These are phyloP conservation scores for Mortierella hygrophila DNA, from an alignment of 192 early-diverging fungal species.

Conservation along the genomic window DNA sequence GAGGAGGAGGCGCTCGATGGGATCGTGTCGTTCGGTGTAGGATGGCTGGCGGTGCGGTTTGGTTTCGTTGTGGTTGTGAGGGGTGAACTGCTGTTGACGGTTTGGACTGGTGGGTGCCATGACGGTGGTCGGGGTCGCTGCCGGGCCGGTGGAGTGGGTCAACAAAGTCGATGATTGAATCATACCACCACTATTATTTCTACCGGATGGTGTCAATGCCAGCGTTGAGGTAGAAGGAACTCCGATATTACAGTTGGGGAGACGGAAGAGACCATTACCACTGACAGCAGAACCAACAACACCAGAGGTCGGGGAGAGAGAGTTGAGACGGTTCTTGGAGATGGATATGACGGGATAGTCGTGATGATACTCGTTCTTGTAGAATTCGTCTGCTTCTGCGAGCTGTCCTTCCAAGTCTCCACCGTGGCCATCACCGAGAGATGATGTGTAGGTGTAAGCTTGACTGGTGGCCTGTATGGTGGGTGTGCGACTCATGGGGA, in stretches of 20 bases:
- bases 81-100: not conserved
- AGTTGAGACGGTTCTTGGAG: not conserved
- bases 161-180: not conserved
- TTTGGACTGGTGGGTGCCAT: not conserved
- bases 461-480: constrained; percentile 31
- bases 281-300: not conserved
- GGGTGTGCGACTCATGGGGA: constrained; percentile 31
- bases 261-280: constrained; percentile 9
- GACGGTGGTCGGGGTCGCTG: not conserved
- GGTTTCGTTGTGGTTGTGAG: not conserved
- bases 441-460: not conserved
- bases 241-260: constrained; percentile 27
- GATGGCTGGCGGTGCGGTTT: not conserved
- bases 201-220: not conserved
- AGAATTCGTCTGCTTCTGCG: constrained; percentile 11
- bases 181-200: not conserved
- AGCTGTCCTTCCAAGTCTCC: not conserved
- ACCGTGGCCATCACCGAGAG: not conserved
- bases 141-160: not conserved
- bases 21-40: constrained; percentile 11
- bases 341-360: constrained; percentile 20
- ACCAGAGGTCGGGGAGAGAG: not conserved
- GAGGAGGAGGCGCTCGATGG: constrained; percentile 27
- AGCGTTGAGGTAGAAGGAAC: not conserved
- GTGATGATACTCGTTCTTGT: constrained; percentile 23